Evolutionary conservation across 208 protist species (phyloP), one percentile per base, ranked within the genome.

Genomic region (Acanthamoeba pearcei): DNA sequence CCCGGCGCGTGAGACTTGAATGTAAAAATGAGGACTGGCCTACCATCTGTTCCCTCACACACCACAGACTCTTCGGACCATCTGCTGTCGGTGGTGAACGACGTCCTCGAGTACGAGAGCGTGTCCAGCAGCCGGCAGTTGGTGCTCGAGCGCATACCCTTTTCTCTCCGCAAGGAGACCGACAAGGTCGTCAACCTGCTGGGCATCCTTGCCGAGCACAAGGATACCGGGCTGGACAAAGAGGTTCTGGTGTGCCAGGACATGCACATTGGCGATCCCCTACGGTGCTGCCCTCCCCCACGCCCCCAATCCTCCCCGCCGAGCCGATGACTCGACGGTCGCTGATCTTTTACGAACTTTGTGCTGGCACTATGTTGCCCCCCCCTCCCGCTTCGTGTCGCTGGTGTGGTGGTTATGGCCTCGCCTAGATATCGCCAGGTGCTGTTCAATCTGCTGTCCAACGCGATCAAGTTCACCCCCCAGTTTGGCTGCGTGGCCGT

Each of bases 231-330:
- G n/a, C 55, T 90, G 8, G 83, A 70, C 27, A 90, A 42, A 46
- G 5, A 57, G 12, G 9, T 46, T 66, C 83, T 27, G 46, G 24
- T 90, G 5, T 5, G 42, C 53, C 83, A 90, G 8, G 60, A 62
- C 51, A 32, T 90, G 83, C 83, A 27, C 24, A 66, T 60, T 35
- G 94, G 95, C 27, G 95, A 96, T 57, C 64, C 91, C 64, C 70
- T 83, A n/a, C 15, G 88, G 13, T 93, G 74, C 42, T 12, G 9
- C n/a, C n/a, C n/a, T n/a, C n/a, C n/a, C n/a, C n/a, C n/a, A n/a
- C n/a, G n/a, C n/a, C n/a, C n/a, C n/a, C n/a, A n/a, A n/a, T n/a
- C n/a, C n/a, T n/a, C n/a, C n/a, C n/a, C n/a, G n/a, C n/a, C n/a
- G n/a, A n/a, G n/a, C n/a, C n/a, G n/a, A n/a, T n/a, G n/a, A n/a